Percentiles rank a stretch among this genome's conserved stretches.
Evolutionary conservation across 805 yeast genomes (phyloP).

Genomic region (Hanseniaspora thailandica): DNA sequence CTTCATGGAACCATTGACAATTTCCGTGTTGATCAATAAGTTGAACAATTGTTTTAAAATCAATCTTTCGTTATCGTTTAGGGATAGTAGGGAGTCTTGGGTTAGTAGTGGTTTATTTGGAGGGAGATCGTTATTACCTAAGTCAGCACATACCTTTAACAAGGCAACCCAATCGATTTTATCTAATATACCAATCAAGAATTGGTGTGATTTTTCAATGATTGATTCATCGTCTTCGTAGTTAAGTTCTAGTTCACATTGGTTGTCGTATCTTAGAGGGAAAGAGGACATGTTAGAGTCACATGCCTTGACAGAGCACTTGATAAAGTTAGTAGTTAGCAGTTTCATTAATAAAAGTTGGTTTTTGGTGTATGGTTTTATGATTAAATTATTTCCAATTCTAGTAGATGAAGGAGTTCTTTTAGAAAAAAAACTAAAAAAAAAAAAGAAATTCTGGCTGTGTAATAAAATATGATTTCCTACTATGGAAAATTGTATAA

Average conservation of each 20-base stretch:
- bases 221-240: conserved; percentile 37
- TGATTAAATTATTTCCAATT: too few relatives aligned
- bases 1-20: conserved; percentile 76
- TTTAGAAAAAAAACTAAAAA: too few relatives aligned
- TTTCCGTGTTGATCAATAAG: conserved; percentile 72
- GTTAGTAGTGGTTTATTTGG: conserved; percentile 43
- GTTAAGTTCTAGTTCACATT: conserved; percentile 46
- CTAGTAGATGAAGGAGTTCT: too few relatives aligned
- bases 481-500: too few relatives aligned
- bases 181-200: conserved; percentile 61
- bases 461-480: too few relatives aligned
- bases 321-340: conserved; percentile 90
- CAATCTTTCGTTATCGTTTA: conserved; percentile 32
- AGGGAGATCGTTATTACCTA: conserved; percentile 54
- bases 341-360: too few relatives aligned
- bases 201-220: conserved; percentile 72
- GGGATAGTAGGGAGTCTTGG: conserved; percentile 22
- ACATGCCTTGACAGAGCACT: conserved; percentile 79
- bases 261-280: conserved; percentile 53
- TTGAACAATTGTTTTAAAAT: conserved; percentile 66
- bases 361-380: too few relatives aligned
- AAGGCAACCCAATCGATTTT: conserved; percentile 85
- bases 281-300: conserved; percentile 62
- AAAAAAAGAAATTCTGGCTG: too few relatives aligned
- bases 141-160: conserved; percentile 61